Conservation (phyloP, 2,329 filamentous ascomycete species). For the Zalaria sp. region DNA sequence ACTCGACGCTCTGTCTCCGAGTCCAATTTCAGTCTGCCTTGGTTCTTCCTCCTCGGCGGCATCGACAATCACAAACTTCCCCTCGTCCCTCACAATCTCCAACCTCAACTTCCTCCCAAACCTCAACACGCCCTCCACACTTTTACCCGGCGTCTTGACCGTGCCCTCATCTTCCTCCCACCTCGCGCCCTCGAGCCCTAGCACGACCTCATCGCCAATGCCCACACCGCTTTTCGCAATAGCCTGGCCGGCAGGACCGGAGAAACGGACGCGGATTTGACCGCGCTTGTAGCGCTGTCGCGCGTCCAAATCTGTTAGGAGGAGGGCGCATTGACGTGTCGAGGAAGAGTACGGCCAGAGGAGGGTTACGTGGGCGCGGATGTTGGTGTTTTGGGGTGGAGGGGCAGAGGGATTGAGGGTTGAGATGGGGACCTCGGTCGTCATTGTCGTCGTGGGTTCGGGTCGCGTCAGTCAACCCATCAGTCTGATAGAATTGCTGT, state of each 20-base stretch:
- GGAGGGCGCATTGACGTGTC: conserved; percentile 57
- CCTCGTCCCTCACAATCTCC: conserved; percentile 13
- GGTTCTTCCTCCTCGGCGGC: conserved; percentile 3
- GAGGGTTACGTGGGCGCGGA: conserved; percentile 66
- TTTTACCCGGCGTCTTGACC: conserved; percentile 40
- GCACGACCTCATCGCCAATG: conserved; percentile 61
- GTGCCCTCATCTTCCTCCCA: conserved; percentile 45
- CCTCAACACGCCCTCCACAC: conserved; percentile 42
- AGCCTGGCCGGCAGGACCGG: conserved; percentile 53
- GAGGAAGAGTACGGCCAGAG: conserved; percentile 85
- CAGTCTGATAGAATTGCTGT: too few species aligned
- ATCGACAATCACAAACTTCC: conserved; percentile 6
- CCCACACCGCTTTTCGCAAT: conserved; percentile 54
- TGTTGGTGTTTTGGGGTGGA: conserved; percentile 12
- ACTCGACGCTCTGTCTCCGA: neutral
- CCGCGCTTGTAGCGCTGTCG: conserved; percentile 63
- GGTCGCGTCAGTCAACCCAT: too few species aligned
- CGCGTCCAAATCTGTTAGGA: conserved; percentile 75
- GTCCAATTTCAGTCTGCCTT: conserved; percentile 4
- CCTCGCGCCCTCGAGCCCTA: conserved; percentile 54
- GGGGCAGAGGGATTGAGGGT: conserved; percentile 12
- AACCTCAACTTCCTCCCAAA: conserved; percentile 26
- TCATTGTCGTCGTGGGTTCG: too few species aligned
- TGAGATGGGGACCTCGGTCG: conserved; percentile 12
- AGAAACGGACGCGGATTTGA: conserved; percentile 67